These are phyloP conservation scores for Coemansia sp. DNA, from an alignment of 192 early-diverging fungal genomes.

Conservation along the genomic window DNA sequence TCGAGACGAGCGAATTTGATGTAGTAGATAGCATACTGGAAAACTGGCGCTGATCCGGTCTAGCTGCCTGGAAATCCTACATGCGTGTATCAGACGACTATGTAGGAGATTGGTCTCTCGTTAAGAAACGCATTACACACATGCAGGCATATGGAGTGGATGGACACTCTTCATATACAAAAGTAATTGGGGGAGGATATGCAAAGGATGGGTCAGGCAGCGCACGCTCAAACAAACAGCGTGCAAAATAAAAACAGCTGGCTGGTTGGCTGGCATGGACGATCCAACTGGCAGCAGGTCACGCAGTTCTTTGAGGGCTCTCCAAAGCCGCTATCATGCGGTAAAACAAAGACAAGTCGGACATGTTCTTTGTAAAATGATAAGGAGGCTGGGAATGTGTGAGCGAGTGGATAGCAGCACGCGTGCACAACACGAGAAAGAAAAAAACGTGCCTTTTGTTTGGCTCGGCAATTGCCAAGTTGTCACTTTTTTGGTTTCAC, in stretches of 20 bases:
- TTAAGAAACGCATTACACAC: background rate
- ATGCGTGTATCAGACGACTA: background rate
- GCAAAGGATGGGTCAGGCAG: background rate
- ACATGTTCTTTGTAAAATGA: background rate
- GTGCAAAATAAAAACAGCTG: background rate
- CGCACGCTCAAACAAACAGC: background rate
- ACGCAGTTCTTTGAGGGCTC: background rate
- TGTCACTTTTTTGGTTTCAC: background rate
- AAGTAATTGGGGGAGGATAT: background rate
- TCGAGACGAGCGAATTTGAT: background rate
- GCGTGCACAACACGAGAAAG: background rate
- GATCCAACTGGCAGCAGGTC: conserved; percentile 8
- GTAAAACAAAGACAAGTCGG: background rate
- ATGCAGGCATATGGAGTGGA: background rate
- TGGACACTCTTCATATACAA: background rate
- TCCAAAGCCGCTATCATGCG: background rate
- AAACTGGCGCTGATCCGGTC: background rate
- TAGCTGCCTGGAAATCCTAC: background rate
- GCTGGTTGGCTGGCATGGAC: background rate
- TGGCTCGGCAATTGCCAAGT: background rate
- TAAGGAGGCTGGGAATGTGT: no score
- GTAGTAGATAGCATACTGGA: background rate
- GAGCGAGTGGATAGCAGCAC: no score
- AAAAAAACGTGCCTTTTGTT: conserved; percentile 10
- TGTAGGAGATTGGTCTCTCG: background rate